Base-by-base conservation (phyloP, 139 green algal genomes). In the Haematococcus sp. region DNA sequence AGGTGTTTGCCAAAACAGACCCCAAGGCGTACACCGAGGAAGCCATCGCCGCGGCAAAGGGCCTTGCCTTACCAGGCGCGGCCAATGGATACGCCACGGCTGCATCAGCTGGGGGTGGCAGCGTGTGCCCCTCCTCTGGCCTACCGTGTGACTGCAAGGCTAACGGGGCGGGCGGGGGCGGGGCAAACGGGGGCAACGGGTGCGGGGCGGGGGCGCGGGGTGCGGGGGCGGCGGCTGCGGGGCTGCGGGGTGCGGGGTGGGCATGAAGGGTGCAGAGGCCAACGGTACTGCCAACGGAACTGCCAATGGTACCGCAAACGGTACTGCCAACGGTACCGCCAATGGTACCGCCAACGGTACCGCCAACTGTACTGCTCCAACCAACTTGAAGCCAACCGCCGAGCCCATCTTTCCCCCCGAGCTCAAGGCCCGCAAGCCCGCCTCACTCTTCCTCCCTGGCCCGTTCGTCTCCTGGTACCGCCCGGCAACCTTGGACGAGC, bases 371-470 rank as follows among this genome's bases (percentile, higher is more conserved):
- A n/a, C n/a, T n/a, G n/a, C n/a, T n/a, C n/a, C n/a, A n/a, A n/a
- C n/a, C n/a, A n/a, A n/a, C n/a, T n/a, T n/a, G n/a, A 63, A 61
- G 35, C 56, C 78, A 11, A 78, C 56, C 2, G 68, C 34, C 25
- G 94, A 98, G 83, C 94, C 92, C 54, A 98, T 98, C 77, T 98
- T 98, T 65, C 94, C 94, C 0, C 76, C 84, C 2, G 94, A 97
- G 89, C 84, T 98, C 52, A 86, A 86, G 73, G 82, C 65, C 16
- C 79, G 88, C 0, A 34, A 27, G 31, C 44, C 77, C 1, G 28
- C 44, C 2, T 34, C 75, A 31, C 84, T 98, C 59, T 4, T 31
- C 30, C 49, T 95, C 22, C 58, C 67, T 16, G 88, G 87, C 80
- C 54, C 71, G 0, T 3, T 46, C 1, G 43, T 77, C 44, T 81